Percentiles rank a stretch among this genome's conserved stretches.
phyloP scores from a whole-genome alignment of 495 filamentous ascomycete genomes.

The Aspergillus cavernicola region DNA sequence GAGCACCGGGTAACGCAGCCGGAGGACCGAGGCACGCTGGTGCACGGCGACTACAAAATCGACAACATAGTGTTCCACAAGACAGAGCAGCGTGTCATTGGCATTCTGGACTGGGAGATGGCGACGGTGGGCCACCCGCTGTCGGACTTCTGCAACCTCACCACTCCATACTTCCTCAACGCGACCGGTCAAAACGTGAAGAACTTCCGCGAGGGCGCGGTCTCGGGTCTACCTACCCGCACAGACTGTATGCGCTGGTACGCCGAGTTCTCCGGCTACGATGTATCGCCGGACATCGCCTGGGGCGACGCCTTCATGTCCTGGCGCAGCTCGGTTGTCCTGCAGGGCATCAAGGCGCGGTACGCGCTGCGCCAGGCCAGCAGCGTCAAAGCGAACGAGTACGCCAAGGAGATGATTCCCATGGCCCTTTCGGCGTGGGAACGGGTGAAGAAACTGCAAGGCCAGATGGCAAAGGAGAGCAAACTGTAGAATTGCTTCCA shows the following conservation, averaged over 20 bases:
- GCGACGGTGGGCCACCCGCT: slow-evolving; percentile 11
- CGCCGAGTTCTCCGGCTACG: slow-evolving; percentile 3
- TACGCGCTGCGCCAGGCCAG: slow-evolving; percentile 4
- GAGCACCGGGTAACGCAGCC: background rate
- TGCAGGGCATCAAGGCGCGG: slow-evolving; percentile 7
- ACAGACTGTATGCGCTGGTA: background rate
- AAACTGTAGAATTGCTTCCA: too few species aligned
- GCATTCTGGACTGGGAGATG: slow-evolving; percentile 15
- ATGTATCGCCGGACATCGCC: background rate
- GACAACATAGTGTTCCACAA: slow-evolving; percentile 12
- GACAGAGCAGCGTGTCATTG: slow-evolving; percentile 11
- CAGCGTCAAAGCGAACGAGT: slow-evolving; percentile 7
- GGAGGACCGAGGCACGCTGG: background rate
- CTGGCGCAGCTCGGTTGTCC: slow-evolving; percentile 4
- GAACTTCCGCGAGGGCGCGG: background rate
- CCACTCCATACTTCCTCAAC: background rate
- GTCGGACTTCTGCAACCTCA: slow-evolving; percentile 4
- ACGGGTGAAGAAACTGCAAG: background rate
- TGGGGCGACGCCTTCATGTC: slow-evolving; percentile 5
- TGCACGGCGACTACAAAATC: slow-evolving; percentile 14
- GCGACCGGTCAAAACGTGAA: too few species aligned
- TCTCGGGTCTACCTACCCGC: background rate
- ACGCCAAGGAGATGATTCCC: background rate
- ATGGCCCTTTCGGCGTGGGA: slow-evolving; percentile 1
- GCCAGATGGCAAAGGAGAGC: background rate